Conservation (phyloP, 2,329 filamentous ascomycete species). For the Drechslera avenae region DNA sequence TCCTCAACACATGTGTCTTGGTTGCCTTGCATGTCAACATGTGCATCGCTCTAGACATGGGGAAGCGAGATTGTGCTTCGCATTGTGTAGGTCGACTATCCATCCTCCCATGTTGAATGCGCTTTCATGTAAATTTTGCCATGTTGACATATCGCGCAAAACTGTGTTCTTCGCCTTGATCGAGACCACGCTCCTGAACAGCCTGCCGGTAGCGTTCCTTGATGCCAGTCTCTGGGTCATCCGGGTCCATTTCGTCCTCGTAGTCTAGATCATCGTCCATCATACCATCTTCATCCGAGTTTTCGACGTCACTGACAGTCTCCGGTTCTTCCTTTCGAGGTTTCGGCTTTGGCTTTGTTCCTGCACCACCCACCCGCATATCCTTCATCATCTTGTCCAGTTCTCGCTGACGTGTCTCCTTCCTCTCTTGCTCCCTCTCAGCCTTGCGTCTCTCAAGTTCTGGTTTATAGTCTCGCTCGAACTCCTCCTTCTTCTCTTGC, state of each 20-base stretch:
- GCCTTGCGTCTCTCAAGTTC: conserved; percentile 80
- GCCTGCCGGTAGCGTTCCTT: conserved; percentile 79
- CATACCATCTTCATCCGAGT: conserved; percentile 58
- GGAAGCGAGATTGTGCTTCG: conserved; percentile 16
- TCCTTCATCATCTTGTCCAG: conserved; percentile 93
- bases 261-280: conserved; percentile 59
- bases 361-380: conserved; percentile 65
- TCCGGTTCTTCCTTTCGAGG: conserved; percentile 53
- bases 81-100: conserved; percentile 6
- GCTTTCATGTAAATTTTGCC: conserved; percentile 43
- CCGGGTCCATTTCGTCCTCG: conserved; percentile 62
- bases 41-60: conserved; percentile 16
- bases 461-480: conserved; percentile 86
- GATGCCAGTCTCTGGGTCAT: conserved; percentile 65
- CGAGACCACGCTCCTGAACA: conserved; percentile 58
- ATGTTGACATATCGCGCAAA: conserved; percentile 57
- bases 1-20: conserved; percentile 8
- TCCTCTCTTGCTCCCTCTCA: conserved; percentile 77
- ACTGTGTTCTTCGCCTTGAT: conserved; percentile 56
- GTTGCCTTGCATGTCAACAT: conserved; percentile 9
- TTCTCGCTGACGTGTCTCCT: conserved; percentile 74
- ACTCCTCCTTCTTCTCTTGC: conserved; percentile 83
- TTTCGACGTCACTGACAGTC: conserved; percentile 58
- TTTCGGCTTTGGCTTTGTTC: conserved; percentile 41
- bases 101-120: conserved; percentile 6